Evolutionary conservation across 225 moss, liverwort and hornwort species (phyloP), one percentile per base, ranked within the genome.

Genomic region (Polytrichum formosum): DNA sequence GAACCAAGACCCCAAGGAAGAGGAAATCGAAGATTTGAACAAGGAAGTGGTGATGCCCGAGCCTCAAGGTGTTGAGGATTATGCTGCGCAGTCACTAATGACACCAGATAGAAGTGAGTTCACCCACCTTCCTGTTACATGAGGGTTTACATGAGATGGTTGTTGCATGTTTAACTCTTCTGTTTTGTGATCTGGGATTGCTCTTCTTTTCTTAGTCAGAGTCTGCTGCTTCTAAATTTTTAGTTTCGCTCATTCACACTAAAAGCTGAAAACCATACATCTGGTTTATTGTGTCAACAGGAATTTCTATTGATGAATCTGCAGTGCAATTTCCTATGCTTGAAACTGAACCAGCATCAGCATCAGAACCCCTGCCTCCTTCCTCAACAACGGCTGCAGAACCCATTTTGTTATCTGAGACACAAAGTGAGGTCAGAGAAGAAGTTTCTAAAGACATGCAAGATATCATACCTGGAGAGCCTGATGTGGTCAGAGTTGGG

Each of bases 261-360:
- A 46, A 46, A 46, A 16, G 4, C 46, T 46, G 46, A 46, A 46
- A 46, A 46, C 37, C 13, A 13, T 46, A 16, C 1, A 2, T 16
- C 46, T 46, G 46, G 13, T 46, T 46, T 16, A 46, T 37, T 46
- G 13, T 56, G 66, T 55, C 68, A 69, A 70, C 81, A 87, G 81
- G 55, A 70, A 29, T 21, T 28, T 10, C 63, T 64, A 68, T 75
- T 56, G 54, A 76, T 59, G 87, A 81, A 54, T 33, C 74, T 56
- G 69, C 21, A 55, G 72, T 70, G 70, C 78, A 78, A 23, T 83
- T 83, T 74, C 81, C 84, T 46, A 64, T 60, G 26, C 76, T 81
- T 25, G 81, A 77, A 60, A 76, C 81, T 76, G 86, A 75, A 62
- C 82, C 86, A 55, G 85, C 19, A 56, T 61, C 61, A 61, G 75